Evolutionary conservation across 2,329 filamentous ascomycete genomes (phyloP).

Genomic region (Lecanicillium sp.): DNA sequence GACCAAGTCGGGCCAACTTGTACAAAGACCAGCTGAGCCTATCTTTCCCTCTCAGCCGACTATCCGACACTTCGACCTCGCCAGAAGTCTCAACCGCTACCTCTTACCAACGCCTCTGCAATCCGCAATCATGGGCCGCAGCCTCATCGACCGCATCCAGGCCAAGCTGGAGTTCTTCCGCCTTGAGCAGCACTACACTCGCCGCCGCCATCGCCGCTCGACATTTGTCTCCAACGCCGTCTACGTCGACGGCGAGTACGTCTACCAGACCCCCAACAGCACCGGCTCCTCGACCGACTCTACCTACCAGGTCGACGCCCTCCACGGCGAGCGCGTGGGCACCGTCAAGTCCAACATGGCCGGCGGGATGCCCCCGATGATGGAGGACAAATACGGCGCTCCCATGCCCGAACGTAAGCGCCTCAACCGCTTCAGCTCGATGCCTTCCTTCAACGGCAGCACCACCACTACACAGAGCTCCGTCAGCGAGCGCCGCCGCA

Average conservation of each 20-base stretch:
- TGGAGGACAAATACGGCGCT: constrained; percentile 15
- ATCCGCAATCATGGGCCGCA: constrained; percentile 39
- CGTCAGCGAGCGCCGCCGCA: constrained; percentile 9
- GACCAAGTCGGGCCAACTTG: no score
- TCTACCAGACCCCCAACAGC: constrained; percentile 63
- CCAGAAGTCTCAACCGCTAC: constrained; percentile 1
- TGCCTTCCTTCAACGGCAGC: constrained; percentile 44
- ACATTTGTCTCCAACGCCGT: constrained; percentile 84
- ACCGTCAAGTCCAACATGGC: constrained; percentile 21
- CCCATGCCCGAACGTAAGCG: constrained; percentile 39
- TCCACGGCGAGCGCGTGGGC: constrained; percentile 29
- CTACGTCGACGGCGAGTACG: constrained; percentile 94
- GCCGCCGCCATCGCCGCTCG: constrained; percentile 76
- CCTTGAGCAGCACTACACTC: constrained; percentile 91
- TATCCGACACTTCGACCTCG: background rate
- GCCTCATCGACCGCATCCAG: constrained; percentile 54
- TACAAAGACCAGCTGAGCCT: background rate
- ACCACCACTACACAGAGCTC: constrained; percentile 5
- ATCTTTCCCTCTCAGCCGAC: background rate
- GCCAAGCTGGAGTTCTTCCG: constrained; percentile 84
- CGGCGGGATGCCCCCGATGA: constrained; percentile 21
- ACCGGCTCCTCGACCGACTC: constrained; percentile 51
- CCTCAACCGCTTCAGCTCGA: constrained; percentile 49
- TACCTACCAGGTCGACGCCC: constrained; percentile 30
- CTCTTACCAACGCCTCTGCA: background rate